Evolutionary conservation across 805 yeast genomes (phyloP).

Genomic region (Metschnikowia proteae): DNA sequence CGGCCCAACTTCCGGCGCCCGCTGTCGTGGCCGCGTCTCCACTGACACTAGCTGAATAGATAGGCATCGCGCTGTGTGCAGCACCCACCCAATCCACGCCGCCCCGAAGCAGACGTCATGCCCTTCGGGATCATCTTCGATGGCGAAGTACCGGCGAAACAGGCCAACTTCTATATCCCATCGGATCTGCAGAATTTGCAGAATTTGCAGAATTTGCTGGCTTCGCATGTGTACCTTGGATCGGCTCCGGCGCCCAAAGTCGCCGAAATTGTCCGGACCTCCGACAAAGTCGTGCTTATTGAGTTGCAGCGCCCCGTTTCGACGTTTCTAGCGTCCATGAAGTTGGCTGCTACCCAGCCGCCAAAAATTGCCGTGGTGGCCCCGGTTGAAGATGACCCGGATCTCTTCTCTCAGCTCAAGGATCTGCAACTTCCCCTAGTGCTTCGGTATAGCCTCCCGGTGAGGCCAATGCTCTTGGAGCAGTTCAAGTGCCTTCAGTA

Average conservation of each 20-base stretch:
- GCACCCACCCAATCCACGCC: background rate
- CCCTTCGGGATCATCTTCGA: conserved; percentile 12
- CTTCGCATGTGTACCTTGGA: conserved; percentile 1
- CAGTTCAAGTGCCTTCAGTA: conserved; percentile 13
- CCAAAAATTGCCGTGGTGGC: conserved; percentile 5
- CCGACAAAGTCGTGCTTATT: conserved; percentile 2
- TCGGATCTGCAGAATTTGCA: background rate
- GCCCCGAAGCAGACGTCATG: background rate
- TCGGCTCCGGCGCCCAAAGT: background rate
- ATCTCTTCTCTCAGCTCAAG: conserved; percentile 1
- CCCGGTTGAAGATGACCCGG: conserved; percentile 3
- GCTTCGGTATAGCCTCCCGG: background rate
- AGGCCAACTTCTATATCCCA: conserved; percentile 11
- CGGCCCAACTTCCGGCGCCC: background rate
- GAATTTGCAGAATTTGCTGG: background rate
- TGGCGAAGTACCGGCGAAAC: background rate
- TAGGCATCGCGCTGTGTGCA: background rate
- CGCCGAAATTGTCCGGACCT: background rate
- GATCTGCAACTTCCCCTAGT: conserved; percentile 3
- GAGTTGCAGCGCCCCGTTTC: background rate
- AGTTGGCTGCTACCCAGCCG: background rate
- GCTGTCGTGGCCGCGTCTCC: background rate
- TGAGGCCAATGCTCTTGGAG: background rate
- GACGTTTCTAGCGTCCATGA: background rate
- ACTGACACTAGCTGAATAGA: too few species aligned